Conservation (phyloP, 2,329 filamentous ascomycete genomes). For the Pseudogymnoascus sp. region DNA sequence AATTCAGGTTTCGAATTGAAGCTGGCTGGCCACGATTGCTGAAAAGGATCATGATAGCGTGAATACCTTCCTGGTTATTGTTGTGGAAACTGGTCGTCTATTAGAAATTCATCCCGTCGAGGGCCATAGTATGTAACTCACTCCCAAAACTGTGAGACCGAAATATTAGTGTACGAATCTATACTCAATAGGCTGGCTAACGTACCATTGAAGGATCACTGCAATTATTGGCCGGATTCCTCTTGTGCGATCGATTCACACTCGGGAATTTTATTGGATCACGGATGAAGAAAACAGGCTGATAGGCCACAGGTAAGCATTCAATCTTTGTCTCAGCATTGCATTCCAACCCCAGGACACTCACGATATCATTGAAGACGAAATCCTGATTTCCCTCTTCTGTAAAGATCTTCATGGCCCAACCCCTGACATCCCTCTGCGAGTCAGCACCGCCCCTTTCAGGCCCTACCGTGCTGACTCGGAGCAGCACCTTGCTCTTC, state of each 20-base stretch:
- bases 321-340: too few species aligned
- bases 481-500: constrained; percentile 39
- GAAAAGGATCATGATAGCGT: constrained; percentile 51
- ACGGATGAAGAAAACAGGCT: constrained; percentile 37
- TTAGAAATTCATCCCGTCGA: constrained; percentile 1
- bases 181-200: too few species aligned
- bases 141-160: constrained; percentile 19
- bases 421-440: constrained; percentile 40
- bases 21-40: constrained; percentile 48
- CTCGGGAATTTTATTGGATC: constrained; percentile 39
- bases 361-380: constrained; percentile 33
- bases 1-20: constrained; percentile 45
- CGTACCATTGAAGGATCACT: constrained; percentile 31
- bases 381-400: constrained; percentile 44
- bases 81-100: not conserved
- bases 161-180: not conserved
- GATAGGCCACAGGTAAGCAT: too few species aligned
- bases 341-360: too few species aligned
- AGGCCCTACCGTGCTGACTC: constrained; percentile 38
- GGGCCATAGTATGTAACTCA: not conserved
- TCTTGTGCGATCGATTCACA: constrained; percentile 36
- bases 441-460: constrained; percentile 40
- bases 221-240: constrained; percentile 33
- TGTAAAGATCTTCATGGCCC: constrained; percentile 42
- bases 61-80: constrained; percentile 44